Evolutionary conservation across 768 basidiomycete species (phyloP).

Genomic region (Termitomyces heimii): DNA sequence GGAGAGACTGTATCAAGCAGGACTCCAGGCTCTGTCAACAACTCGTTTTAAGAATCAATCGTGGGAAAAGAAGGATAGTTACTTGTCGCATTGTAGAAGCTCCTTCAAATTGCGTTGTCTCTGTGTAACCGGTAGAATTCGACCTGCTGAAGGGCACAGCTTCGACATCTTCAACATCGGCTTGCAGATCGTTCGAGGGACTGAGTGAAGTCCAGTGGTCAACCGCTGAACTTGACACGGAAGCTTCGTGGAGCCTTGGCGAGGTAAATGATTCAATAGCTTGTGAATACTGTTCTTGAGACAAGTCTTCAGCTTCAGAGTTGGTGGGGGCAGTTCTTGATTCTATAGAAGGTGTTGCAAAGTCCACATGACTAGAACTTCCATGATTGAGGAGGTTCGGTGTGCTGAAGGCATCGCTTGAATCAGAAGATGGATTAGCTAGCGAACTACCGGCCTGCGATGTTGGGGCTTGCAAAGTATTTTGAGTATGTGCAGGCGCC

Average conservation of each 20-base stretch:
- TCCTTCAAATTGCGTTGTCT: background rate
- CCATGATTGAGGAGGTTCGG: background rate
- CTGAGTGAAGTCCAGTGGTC: background rate
- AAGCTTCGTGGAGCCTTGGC: background rate
- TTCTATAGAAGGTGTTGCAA: background rate
- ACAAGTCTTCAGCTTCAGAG: background rate
- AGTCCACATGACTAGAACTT: background rate
- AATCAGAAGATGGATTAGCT: background rate
- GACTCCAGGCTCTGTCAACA: background rate
- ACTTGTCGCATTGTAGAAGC: background rate
- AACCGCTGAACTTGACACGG: background rate
- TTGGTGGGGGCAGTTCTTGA: background rate
- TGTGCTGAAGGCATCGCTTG: background rate
- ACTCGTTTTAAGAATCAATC: background rate
- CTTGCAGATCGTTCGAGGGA: background rate
- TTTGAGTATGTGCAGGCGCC: background rate
- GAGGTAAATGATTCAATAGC: background rate
- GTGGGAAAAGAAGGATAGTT: background rate
- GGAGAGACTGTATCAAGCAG: background rate
- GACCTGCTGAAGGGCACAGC: background rate
- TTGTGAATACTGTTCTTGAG: background rate
- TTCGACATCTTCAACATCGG: background rate
- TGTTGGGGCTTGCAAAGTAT: background rate
- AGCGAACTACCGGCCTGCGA: background rate
- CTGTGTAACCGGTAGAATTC: background rate